Conservation (phyloP, 345 rosid species). For the Garcia nutans region DNA sequence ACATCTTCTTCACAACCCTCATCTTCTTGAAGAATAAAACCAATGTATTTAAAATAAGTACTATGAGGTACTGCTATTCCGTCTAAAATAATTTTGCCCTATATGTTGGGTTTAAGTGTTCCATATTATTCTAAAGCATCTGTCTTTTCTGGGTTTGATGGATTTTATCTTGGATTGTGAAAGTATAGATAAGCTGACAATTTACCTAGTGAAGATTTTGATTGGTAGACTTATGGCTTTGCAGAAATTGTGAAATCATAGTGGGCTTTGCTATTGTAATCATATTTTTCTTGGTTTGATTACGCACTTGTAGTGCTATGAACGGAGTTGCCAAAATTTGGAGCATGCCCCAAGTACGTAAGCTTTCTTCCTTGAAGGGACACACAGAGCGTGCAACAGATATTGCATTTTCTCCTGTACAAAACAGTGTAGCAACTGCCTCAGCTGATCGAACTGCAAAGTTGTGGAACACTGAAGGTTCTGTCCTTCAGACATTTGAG, state of each 20-base stretch:
- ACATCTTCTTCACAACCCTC: too few species aligned
- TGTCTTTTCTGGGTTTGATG: neutral
- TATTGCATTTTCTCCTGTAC: conserved; percentile 78
- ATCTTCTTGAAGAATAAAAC: too few species aligned
- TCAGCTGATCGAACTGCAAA: conserved; percentile 96
- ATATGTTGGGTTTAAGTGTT: neutral
- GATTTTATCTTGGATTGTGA: neutral
- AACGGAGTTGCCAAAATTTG: conserved; percentile 87
- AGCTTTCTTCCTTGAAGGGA: conserved; percentile 65
- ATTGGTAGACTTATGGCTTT: neutral
- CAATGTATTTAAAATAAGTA: too few species aligned
- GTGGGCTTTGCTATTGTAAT: neutral
- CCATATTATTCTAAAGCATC: neutral
- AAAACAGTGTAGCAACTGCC: conserved; percentile 77
- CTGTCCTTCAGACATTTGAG: conserved; percentile 65
- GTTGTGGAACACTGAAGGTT: conserved; percentile 86
- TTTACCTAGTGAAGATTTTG: neutral
- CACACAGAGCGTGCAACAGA: conserved; percentile 93
- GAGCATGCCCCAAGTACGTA: conserved; percentile 73
- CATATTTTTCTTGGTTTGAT: conserved; percentile 15
- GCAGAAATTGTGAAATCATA: neutral
- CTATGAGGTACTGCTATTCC: too few species aligned
- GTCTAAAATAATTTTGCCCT: too few species aligned
- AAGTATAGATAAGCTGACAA: neutral
- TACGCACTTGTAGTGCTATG: conserved; percentile 51